phyloP scores from a whole-genome alignment of 257 asterid genomes.

The Lithospermum erythrorhizon region DNA sequence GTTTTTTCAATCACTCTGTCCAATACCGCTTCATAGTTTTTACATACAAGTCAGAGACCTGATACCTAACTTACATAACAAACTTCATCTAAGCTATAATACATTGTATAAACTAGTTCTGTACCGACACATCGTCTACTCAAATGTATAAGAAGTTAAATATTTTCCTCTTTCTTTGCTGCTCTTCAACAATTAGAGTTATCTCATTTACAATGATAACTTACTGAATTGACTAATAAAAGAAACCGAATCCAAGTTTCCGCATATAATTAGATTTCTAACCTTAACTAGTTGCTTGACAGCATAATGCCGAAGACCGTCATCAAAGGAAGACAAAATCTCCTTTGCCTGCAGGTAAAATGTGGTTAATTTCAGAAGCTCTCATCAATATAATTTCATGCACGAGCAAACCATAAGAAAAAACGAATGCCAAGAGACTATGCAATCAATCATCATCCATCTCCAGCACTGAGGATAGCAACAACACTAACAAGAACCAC shows the following conservation, averaged over 20 bases:
- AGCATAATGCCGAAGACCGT: slow-evolving; percentile 79
- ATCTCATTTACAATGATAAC: not conserved
- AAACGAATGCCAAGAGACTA: not conserved
- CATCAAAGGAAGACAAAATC: slow-evolving; percentile 89
- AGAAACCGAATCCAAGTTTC: not conserved
- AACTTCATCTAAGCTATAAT: not conserved
- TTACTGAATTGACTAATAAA: too few relatives aligned
- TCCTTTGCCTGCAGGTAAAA: slow-evolving; percentile 70
- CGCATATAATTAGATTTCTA: slow-evolving; percentile 9
- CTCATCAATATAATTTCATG: not conserved
- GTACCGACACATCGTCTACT: too few relatives aligned
- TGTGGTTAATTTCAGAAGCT: not conserved
- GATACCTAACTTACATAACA: not conserved
- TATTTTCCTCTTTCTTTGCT: not conserved
- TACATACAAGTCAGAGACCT: not conserved
- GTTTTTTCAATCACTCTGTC: not conserved
- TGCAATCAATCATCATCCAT: not conserved
- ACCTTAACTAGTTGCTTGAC: slow-evolving; percentile 85
- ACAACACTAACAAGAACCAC: not conserved
- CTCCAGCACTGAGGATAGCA: too few relatives aligned
- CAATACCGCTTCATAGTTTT: not conserved
- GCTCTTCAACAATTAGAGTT: not conserved
- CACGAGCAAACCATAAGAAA: not conserved
- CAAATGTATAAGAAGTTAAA: too few relatives aligned
- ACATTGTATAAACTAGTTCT: not conserved